Base-by-base conservation (phyloP, 345 rosid genomes). In the Schrenkiella parvula region DNA sequence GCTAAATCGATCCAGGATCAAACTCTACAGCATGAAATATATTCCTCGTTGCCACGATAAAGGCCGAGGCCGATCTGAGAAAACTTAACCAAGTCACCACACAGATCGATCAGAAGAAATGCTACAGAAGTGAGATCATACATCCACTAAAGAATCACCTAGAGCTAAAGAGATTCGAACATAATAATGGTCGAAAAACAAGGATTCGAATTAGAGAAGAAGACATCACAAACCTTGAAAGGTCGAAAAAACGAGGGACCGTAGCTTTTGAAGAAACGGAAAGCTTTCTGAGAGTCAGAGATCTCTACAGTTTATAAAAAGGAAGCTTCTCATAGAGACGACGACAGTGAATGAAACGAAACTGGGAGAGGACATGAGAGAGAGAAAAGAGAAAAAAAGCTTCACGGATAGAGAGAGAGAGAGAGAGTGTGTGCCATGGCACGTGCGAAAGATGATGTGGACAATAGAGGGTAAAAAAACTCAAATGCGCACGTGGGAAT, bases 351-450 rank as follows among this genome's bases (percentile, higher is more conserved):
- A 22, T 48, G 15, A 48, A 48, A 48, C 22, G 62, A 51, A 25
- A 50, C 21, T 68, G 38, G 15, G 51, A 42, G 52, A 50, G 42
- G 53, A 42, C n/a, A n/a, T n/a, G 52, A 4, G 56, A 44, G 51
- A 43, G 59, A 61, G 52, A 26, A 23, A 21, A 21, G 28, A 23
- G 21, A 58, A 8, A 70, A 70, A 69, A 57, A 58, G 66, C 47
- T 66, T 70, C 74, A 70, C 66, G 74, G 73, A 56, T 62, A 43
- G 61, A 57, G 51, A 54, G 59, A 61, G 53, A 53, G 34, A 28
- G 37, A 52, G 22, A 54, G 59, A 61, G 53, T 28, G 34, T n/a
- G 37, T 26, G 22, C 15, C 35, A 39, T 52, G 44, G 54, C 76
- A 72, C 76, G 70, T 62, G 76, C 35, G 26, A 2, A 52, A 29